A percentile compares a stretch with the other conserved stretches of the same genome.
These are phyloP conservation scores for Yamadazyma sp. DNA, from an alignment of 1,139 yeast species.

Conservation along the genomic window DNA sequence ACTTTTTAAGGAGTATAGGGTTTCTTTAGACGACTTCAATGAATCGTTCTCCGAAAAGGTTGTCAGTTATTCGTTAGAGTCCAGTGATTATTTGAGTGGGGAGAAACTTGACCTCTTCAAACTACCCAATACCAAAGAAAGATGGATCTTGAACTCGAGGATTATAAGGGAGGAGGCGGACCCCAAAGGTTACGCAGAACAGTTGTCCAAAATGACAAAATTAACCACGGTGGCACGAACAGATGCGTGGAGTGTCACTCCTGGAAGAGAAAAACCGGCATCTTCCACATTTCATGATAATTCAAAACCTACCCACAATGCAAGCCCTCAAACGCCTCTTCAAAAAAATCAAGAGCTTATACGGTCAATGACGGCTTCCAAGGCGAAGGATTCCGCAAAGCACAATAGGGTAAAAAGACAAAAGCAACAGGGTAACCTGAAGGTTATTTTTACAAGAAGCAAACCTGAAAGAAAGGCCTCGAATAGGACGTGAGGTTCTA, in stretches of 20 bases:
- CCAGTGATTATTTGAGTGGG: conserved; percentile 7
- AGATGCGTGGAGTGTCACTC: not conserved
- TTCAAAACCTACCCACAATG: not conserved
- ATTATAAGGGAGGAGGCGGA: conserved; percentile 10
- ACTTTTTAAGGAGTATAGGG: conserved; percentile 5
- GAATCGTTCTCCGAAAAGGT: conserved; percentile 6
- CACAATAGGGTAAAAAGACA: not conserved
- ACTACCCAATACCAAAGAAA: conserved; percentile 10
- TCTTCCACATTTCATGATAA: not conserved
- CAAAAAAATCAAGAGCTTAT: not conserved
- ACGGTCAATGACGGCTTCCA: not conserved
- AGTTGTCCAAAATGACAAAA: not conserved
- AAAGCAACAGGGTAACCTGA: not conserved
- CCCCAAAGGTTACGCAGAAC: conserved; percentile 4
- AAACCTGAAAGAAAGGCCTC: no score
- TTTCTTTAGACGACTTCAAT: conserved; percentile 10
- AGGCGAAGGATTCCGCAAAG: not conserved
- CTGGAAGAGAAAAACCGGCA: not conserved
- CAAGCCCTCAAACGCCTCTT: not conserved
- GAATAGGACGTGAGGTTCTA: no score
- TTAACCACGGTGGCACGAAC: not conserved
- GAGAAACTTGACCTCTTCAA: conserved; percentile 6
- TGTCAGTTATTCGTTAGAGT: conserved; percentile 9
- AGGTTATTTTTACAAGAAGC: no score
- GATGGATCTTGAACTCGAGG: conserved; percentile 11